Evolutionary conservation across 306 rosid species (phyloP).

Genomic region (Dryas drummondii): DNA sequence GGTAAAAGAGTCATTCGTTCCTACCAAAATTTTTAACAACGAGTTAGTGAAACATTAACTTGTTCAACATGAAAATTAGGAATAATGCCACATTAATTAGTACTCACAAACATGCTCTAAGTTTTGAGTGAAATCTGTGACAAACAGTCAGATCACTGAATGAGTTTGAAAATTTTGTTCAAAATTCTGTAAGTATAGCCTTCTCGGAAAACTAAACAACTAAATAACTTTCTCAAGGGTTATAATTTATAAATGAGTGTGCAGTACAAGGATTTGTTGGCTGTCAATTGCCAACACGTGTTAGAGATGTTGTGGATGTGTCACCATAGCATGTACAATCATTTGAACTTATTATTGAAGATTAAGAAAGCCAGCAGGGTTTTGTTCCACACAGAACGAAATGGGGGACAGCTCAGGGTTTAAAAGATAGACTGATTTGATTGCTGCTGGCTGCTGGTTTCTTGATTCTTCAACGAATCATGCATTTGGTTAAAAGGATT

Average conservation of each 20-base stretch:
- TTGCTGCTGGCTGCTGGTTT: not conserved
- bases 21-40: not conserved
- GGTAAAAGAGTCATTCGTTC: too few relatives aligned
- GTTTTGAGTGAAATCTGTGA: not conserved
- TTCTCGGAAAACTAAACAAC: too few relatives aligned
- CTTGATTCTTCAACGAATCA: not conserved
- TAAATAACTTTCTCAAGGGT: too few relatives aligned
- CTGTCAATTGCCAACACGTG: not conserved
- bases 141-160: too few relatives aligned
- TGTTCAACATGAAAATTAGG: not conserved
- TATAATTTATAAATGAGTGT: too few relatives aligned
- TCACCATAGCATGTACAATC: not conserved
- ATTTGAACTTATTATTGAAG: constrained; percentile 5
- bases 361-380: constrained; percentile 1
- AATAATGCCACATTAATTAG: not conserved
- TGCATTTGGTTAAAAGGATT: not conserved
- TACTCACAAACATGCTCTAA: too few relatives aligned
- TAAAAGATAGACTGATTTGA: not conserved
- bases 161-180: too few relatives aligned
- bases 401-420: constrained; percentile 18
- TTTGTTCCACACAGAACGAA: not conserved
- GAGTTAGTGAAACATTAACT: not conserved
- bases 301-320: constrained; percentile 7
- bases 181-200: too few relatives aligned
- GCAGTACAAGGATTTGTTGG: too few relatives aligned